Conservation (phyloP, 345 rosid species). For the Chamaenerion angustifolium region DNA sequence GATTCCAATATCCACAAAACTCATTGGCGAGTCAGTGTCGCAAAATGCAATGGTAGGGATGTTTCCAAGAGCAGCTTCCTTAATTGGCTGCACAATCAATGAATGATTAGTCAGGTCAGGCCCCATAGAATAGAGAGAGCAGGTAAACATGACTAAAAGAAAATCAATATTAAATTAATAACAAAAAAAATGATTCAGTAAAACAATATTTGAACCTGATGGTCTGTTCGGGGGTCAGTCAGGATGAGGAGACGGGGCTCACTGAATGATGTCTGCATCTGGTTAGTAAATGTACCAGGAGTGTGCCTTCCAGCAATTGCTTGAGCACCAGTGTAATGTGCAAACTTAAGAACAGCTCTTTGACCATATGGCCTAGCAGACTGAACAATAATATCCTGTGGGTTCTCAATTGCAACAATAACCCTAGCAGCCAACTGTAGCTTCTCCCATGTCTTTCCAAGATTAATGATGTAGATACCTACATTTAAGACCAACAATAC, state of each 20-base stretch:
- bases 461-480: too few species aligned
- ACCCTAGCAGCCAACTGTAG: conserved; percentile 65
- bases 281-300: too few species aligned
- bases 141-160: neutral
- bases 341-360: too few species aligned
- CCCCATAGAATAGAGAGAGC: neutral
- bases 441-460: too few species aligned
- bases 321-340: too few species aligned
- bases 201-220: conserved; percentile 38
- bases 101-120: too few species aligned
- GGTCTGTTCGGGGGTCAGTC: conserved; percentile 84
- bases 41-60: conserved; percentile 88
- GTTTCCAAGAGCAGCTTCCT: conserved; percentile 85
- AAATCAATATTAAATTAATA: neutral
- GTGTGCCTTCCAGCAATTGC: too few species aligned
- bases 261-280: too few species aligned
- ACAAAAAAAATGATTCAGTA: neutral
- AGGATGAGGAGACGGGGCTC: conserved; percentile 78
- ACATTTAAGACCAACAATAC: too few species aligned
- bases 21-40: conserved; percentile 86
- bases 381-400: conserved; percentile 77
- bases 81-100: conserved; percentile 52
- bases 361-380: too few species aligned
- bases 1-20: conserved; percentile 73
- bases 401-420: conserved; percentile 69